phyloP scores from a whole-genome alignment of 768 basidiomycete genomes.

The Hypholoma fasciculare region DNA sequence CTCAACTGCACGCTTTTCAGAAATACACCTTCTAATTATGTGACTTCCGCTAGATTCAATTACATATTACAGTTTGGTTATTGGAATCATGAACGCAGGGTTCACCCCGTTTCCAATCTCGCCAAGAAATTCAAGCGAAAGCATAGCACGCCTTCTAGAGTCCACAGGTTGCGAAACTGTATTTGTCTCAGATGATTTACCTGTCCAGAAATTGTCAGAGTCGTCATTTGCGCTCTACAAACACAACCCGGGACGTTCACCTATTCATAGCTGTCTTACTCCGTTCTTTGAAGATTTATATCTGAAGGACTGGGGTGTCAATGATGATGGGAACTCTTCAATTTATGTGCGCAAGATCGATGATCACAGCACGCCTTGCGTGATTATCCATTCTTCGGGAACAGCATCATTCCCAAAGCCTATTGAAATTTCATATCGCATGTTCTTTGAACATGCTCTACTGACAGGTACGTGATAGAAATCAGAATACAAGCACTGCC shows the following conservation, averaged over 20 bases:
- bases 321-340: too few species aligned
- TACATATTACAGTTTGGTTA: neutral
- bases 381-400: conserved; percentile 7
- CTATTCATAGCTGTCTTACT: neutral
- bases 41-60: neutral
- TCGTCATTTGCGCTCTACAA: neutral
- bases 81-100: conserved; percentile 5
- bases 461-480: neutral
- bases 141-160: conserved; percentile 1
- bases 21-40: neutral
- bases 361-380: neutral
- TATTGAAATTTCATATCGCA: neutral
- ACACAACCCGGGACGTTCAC: neutral
- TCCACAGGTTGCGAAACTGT: neutral
- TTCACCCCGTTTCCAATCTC: conserved; percentile 1
- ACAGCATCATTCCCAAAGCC: conserved; percentile 5
- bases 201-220: neutral
- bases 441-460: conserved; percentile 2
- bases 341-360: neutral
- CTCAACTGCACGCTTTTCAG: too few species aligned
- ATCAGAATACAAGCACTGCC: neutral
- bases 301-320: neutral
- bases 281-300: neutral
- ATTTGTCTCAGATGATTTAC: neutral
- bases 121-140: neutral